Conservation (phyloP, 495 filamentous ascomycete genomes). For the Niebla homalea region DNA sequence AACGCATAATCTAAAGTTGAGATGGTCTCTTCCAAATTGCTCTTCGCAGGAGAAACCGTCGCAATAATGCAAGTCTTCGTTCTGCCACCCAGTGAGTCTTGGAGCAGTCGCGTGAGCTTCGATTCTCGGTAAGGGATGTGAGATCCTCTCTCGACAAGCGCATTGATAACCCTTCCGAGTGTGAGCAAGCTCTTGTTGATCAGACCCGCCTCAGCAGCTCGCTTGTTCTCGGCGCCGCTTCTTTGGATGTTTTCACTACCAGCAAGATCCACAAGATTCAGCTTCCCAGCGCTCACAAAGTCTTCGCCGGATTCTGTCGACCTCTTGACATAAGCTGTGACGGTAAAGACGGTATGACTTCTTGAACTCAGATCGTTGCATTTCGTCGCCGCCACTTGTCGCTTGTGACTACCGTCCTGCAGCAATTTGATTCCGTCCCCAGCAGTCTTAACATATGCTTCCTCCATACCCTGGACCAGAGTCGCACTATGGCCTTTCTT, state of each 20-base stretch:
- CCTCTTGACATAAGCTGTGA: slow-evolving; percentile 77
- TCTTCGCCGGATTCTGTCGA: slow-evolving; percentile 75
- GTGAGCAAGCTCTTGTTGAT: slow-evolving; percentile 98
- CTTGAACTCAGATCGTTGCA: slow-evolving; percentile 95
- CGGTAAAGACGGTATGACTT: slow-evolving; percentile 92
- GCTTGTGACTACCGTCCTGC: slow-evolving; percentile 79
- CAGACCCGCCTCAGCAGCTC: slow-evolving; percentile 84
- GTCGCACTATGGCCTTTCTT: slow-evolving; percentile 68
- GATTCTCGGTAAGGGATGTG: slow-evolving; percentile 87
- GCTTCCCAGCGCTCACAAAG: slow-evolving; percentile 81
- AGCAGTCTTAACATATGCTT: slow-evolving; percentile 77
- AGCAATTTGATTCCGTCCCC: slow-evolving; percentile 74
- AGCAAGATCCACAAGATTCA: slow-evolving; percentile 92
- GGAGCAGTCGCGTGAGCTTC: slow-evolving; percentile 84
- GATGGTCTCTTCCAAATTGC: slow-evolving; percentile 93
- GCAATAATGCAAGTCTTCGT: slow-evolving; percentile 99
- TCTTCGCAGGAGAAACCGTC: slow-evolving; percentile 84
- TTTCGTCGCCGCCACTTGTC: slow-evolving; percentile 93
- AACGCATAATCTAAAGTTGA: slow-evolving; percentile 96
- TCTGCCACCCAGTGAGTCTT: slow-evolving; percentile 88
- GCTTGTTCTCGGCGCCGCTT: slow-evolving; percentile 94
- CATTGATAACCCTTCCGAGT: slow-evolving; percentile 92
- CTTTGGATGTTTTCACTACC: slow-evolving; percentile 96
- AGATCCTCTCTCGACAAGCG: slow-evolving; percentile 74
- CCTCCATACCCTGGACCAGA: slow-evolving; percentile 94